Base-by-base conservation (phyloP, 495 filamentous ascomycete species). In the Neurospora sp. region DNA sequence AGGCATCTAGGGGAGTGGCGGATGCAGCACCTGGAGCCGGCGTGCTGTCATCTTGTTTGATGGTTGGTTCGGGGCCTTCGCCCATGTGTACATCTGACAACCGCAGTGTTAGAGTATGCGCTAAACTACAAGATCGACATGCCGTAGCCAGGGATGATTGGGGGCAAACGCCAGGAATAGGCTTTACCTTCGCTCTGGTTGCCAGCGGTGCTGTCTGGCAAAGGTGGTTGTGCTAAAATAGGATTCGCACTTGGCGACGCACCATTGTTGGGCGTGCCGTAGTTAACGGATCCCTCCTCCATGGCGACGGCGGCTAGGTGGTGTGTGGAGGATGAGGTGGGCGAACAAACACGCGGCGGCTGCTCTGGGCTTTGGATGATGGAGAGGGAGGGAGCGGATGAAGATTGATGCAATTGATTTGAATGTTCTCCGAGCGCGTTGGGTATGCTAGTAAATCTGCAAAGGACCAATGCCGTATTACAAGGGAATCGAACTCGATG, bases 1-100 rank as follows among this genome's bases (percentile, higher is more conserved):
- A 93, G 71, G 92, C 93, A 85, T 97, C 93, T 74, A 96, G 84
- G 65, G 92, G 93, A 80, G 95, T 94, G 81, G 96, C 93, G 59
- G 92, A 93, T 71, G 87, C 77, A 72, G 83, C 83, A 71, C 84
- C 83, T 48, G 88, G 86, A 41, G 88, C 85, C 65, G 85, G 81
- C 35, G 84, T 85, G 69, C 81, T 80, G 74, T 82, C 84, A 72
- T 85, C 85, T 76, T 90, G 87, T 74, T 87, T 87, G 65, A 87
- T 85, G 40, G 85, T 81, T 18, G 81, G 80, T 4, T 84, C 85
- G 3, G 79, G 76, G 9, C 79, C 80, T 73, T 88, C 87, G 69
- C 82, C 80, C 88, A 89, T 90, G 22, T 87, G 83, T 59, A 88
- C 83, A 78, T 89, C 88, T 83, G 72, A 61, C 27, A 61, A 61